Base-by-base conservation (phyloP, 495 filamentous ascomycete species). In the Clohesyomyces aquaticus region DNA sequence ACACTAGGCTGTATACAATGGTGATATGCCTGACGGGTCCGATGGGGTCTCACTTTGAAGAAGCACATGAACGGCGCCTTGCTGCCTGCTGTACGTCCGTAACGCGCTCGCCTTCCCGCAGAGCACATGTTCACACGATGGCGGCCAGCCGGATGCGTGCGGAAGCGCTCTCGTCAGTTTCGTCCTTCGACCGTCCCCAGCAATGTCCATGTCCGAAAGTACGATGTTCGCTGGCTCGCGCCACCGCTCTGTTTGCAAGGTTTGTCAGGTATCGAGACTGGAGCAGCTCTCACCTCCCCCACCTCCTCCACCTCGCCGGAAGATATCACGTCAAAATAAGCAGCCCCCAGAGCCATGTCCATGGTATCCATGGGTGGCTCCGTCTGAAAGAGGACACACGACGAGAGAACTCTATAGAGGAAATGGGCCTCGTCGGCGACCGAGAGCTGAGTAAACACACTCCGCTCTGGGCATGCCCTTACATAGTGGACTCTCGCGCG, bases 61-160 rank as follows among this genome's bases (percentile, higher is more conserved):
- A 10, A 10, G 49, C 49, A 18, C 49, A 8, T 52, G 8, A 6
- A 6, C 25, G 26, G 29, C 14, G 49, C 28, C 49, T 52, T 22
- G 4, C 49, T 52, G 25, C 26, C 22, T 26, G 18, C 6, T 8
- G 23, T 16, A 27, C 11, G 25, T n/a, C n/a, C n/a, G n/a, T n/a
- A n/a, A n/a, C n/a, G n/a, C n/a, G n/a, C n/a, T n/a, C n/a, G 32
- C 32, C 32, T 6, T 38, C 14, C 32, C 32, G 6, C 32, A 6
- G 25, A 29, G 49, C 25, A 32, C 49, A 52, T 32, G 25, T 32
- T 52, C 25, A 16, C 18, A 16, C 23, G 18, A 3, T 14, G 6
- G 32, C 32, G 49, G 25, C 26, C 49, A 23, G 22, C 28, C 49
- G 49, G 49, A 52, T 27, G 49, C 49, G 22, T 16, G 49, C 49